Conservation (phyloP, 345 rosid species). For the Eutrema heterophyllum region DNA sequence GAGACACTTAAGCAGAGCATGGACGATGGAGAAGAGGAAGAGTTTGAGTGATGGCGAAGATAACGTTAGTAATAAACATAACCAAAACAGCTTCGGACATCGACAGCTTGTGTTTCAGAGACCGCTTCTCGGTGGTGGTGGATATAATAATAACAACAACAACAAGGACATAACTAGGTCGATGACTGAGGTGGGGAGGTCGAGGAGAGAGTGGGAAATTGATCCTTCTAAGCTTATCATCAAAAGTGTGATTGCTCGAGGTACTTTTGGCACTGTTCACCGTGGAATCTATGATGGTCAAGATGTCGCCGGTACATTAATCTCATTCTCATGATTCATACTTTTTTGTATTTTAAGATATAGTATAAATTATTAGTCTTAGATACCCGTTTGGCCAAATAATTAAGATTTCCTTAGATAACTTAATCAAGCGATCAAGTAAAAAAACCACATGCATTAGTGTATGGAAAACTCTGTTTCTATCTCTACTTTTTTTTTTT, state of each 20-base stretch:
- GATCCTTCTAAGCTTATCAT: constrained; percentile 86
- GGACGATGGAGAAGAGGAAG: constrained; percentile 85
- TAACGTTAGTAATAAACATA: constrained; percentile 18
- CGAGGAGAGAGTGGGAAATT: constrained; percentile 94
- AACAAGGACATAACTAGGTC: not conserved
- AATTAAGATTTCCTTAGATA: too few relatives aligned
- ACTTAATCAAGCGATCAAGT: not conserved
- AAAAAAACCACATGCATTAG: not conserved
- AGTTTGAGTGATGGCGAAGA: constrained; percentile 36
- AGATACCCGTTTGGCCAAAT: not conserved
- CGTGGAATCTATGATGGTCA: constrained; percentile 89
- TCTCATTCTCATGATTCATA: not conserved
- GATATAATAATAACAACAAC: not conserved
- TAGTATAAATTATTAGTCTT: not conserved
- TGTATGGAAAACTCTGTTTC: not conserved
- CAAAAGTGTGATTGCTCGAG: constrained; percentile 82
- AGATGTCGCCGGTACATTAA: constrained; percentile 98
- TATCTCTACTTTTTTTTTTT: not conserved
- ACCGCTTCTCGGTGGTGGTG: constrained; percentile 24
- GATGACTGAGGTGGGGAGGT: constrained; percentile 29
- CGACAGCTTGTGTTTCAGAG: constrained; percentile 25
- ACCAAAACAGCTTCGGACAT: constrained; percentile 24
- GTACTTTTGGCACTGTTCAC: constrained; percentile 93
- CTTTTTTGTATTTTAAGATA: not conserved
- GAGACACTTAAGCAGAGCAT: constrained; percentile 76